Evolutionary conservation across 306 rosid species (phyloP).

Genomic region (Prunus armeniaca): DNA sequence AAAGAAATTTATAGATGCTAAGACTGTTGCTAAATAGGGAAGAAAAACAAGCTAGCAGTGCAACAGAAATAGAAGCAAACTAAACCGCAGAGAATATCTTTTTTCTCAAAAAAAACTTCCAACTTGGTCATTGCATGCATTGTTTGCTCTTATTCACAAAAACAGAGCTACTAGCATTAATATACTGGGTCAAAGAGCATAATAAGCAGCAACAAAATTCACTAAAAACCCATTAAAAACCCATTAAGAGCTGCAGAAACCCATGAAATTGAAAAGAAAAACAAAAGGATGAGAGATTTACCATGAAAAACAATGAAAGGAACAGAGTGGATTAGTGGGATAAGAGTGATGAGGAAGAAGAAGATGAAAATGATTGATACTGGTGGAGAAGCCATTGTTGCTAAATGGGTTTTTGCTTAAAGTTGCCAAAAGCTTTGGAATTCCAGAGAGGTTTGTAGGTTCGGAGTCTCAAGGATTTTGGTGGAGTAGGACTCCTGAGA

Average conservation of each 20-base stretch:
- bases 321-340: constrained; percentile 35
- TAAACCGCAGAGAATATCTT: too few relatives aligned
- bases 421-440: not conserved
- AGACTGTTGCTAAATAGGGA: not conserved
- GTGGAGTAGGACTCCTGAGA: not conserved
- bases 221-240: not conserved
- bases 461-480: not conserved
- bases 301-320: constrained; percentile 69
- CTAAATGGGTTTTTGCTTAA: not conserved
- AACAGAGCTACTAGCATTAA: not conserved
- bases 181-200: not conserved
- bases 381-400: constrained; percentile 32
- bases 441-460: not conserved
- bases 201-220: not conserved
- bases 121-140: constrained; percentile 2
- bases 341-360: constrained; percentile 19
- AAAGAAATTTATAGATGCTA: not conserved
- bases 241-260: not conserved
- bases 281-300: constrained; percentile 4
- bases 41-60: not conserved
- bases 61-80: not conserved
- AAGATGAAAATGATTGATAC: constrained; percentile 6
- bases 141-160: not conserved
- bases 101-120: not conserved
- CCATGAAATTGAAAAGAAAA: constrained; percentile 10